phyloP scores from a whole-genome alignment of 768 basidiomycete genomes.

The Naganishia vishniacii region DNA sequence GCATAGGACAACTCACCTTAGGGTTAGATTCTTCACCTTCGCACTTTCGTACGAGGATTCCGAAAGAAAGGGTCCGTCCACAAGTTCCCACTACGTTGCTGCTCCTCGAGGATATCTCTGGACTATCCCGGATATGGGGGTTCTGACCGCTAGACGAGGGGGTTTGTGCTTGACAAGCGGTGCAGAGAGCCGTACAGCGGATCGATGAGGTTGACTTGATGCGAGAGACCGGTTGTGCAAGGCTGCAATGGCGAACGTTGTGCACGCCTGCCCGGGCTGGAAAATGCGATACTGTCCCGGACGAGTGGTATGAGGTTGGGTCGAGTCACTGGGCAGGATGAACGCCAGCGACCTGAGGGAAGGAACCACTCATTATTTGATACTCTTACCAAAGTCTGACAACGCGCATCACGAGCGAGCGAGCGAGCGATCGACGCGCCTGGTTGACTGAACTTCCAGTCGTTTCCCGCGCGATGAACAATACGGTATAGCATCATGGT shows the following conservation, averaged over 20 bases:
- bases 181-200: neutral
- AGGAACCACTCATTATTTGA: too few relatives aligned
- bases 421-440: neutral
- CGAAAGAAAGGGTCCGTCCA: slow-evolving; percentile 14
- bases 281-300: neutral
- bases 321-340: neutral
- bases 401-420: neutral
- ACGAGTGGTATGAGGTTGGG: neutral
- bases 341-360: too few relatives aligned
- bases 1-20: neutral
- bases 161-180: too few relatives aligned
- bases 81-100: slow-evolving; percentile 15
- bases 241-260: neutral
- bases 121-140: neutral
- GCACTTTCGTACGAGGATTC: neutral
- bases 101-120: slow-evolving; percentile 10
- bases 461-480: neutral
- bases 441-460: slow-evolving; percentile 1
- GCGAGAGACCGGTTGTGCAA: neutral
- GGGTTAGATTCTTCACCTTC: slow-evolving; percentile 20
- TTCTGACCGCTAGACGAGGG: neutral
- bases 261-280: neutral
- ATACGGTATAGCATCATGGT: neutral
- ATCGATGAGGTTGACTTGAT: neutral
- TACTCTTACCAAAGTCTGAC: too few relatives aligned